Base-by-base conservation (phyloP, 331 rosid species). In the Arachis monticola region DNA sequence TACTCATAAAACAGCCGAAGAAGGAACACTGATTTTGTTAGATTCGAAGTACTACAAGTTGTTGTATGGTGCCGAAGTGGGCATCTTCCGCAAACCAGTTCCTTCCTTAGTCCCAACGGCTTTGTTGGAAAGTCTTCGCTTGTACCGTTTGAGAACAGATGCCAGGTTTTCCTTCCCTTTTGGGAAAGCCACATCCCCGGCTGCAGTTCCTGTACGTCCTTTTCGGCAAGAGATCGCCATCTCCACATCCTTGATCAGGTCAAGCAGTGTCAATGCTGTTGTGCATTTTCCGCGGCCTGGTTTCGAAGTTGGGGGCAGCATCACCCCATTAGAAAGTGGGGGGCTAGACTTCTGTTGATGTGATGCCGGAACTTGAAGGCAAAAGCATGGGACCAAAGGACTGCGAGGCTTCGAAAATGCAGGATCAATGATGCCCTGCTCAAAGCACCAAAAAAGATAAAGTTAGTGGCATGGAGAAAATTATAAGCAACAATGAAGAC, bases 121-220 rank as follows among this genome's bases (percentile, higher is more conserved):
- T 69, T 89, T 95, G 86, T 80, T 87, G 50, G 96, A 84, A 71
- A 95, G 77, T 48, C 97, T 83, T 0, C 93, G 90, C 88, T 85
- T 92, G 80, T 92, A 95, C 38, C 99, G 91, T 81, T 95, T 95
- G 75, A 95, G 97, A 71, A 90, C 99, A 14, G 98, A 90, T 0
- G 96, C 90, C 77, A 95, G 74, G 72, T 92, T 95, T 66, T 86
- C 94, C 80, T 89, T 92, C 56, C 98, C 99, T 83, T 35, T 87
- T 0, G 99, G 94, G 82, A 90, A 92, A 44, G 99, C 99, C 47
- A 94, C 97, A 27, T 92, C 97, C 13, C 98, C 98, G 0, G 97
- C 98, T 14, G 92, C 93, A 5, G 98, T 92, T 61, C 98, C 97
- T 0, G 87, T 83, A 41, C 97, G 92, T 51, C 99, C 98, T 85